Base-by-base conservation (phyloP, 2,329 filamentous ascomycete species). In the Paecilomyces dactylethromorphus region DNA sequence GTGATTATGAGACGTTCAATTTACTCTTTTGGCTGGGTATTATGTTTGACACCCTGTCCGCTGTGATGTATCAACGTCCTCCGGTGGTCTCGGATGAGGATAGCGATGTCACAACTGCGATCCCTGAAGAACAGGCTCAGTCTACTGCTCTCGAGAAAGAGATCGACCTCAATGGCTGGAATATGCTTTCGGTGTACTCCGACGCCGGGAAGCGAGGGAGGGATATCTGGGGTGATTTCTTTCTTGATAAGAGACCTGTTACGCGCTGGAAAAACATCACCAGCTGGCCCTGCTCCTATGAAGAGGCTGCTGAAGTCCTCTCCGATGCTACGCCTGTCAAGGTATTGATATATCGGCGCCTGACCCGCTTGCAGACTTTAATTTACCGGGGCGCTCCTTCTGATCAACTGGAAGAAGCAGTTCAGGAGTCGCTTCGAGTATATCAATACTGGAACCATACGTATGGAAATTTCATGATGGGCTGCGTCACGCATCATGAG, bases 41-140 rank as follows among this genome's bases (percentile, higher is more conserved):
- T 53, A 85, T 85, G 82, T 82, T 84, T 54, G 83, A 85, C 63
- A 85, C 82, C 0, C 68, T 84, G 8, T 83, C 80, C 0, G 78
- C 83, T 0, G 81, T 81, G 1, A 82, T 85, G 74, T 76, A 80
- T 55, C 73, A 77, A 55, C 75, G 77, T 1, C 75, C 78, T 2
- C 65, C 78, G 0, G 74, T 79, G 0, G 72, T 80, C 4, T 76
- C 74, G 1, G 77, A 80, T 59, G 78, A 79, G 61, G 78, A 81
- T 57, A 79, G 76, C 57, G 73, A 78, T 50, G 69, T 77, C 33
- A 65, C 62, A 50, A 62, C 58, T 21, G 53, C 53, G 2, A 53
- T 60, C 3, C 49, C 56, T 21, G 39, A 57, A 52, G 18, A 22
- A 3, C 4, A 33, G n/a, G 22, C 24, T 21, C 26, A 32, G 18